Evolutionary conservation across 768 basidiomycete genomes (phyloP), one percentile per base, ranked within the genome.

Genomic region (Phlebiopsis flavidoalba): DNA sequence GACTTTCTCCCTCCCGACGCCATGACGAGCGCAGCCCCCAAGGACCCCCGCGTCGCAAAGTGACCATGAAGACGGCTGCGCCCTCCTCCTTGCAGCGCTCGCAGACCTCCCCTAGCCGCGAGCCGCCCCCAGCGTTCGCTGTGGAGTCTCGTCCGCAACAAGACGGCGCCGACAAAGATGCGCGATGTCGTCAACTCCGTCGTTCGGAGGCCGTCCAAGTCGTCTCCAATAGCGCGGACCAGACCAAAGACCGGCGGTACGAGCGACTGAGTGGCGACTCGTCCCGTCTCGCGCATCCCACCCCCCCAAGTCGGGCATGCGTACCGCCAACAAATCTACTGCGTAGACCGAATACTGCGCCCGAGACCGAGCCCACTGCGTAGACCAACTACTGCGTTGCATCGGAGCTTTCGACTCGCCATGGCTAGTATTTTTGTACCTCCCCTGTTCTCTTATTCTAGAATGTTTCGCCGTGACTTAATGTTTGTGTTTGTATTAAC

Each of bases 1-100:
- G 62, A 63, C 31, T 36, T 63, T 24, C 48, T 63, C 14, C 62
- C 62, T n/a, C 12, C 62, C n/a, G 51, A 59, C 33, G 19, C 55
- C 33, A 55, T 63, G 21, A 47, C 58, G n/a, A 22, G 53, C 12
- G 62, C 62, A 4, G 26, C 62, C 10, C 62, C 62, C 3, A 19
- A 43, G 15, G 43, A 58, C 26, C 45, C 37, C 56, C 56, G 5
- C 31, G 31, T 35, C 53, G 53, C 8, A 55, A 31, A 21, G 33
- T 35, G 17, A 52, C 58, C 5, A 26, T 49, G 17, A 60, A 53
- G 40, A 40, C 6, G 15, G 26, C 51, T 8, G 14, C 45, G 37
- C 24, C 59, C 14, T 7, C 35, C 8, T 12, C 33, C 33, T 33
- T 40, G n/a, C 31, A 49, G 46, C 59, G 59, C 4, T 14, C 40